Conservation (phyloP, 2,329 filamentous ascomycete genomes). For the Penicillium digitatum region DNA sequence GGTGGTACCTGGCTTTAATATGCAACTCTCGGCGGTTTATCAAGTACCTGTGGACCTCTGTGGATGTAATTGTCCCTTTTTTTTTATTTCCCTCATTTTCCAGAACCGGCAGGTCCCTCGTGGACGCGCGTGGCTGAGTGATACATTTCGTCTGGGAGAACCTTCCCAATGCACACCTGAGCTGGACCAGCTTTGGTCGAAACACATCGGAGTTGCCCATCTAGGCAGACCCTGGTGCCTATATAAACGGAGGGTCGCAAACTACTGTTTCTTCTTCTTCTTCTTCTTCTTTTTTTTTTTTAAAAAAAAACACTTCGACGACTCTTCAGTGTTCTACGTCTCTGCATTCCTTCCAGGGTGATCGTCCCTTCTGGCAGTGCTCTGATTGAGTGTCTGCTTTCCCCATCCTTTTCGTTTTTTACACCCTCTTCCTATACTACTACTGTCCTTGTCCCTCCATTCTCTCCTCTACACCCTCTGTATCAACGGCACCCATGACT, state of each 20-base stretch:
- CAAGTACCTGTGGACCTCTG: neutral
- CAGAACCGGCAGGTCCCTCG: neutral
- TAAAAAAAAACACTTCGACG: neutral
- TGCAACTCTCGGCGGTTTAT: neutral
- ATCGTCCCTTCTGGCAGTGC: neutral
- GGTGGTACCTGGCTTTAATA: slow-evolving; percentile 4
- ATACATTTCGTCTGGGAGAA: neutral
- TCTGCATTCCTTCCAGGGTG: neutral
- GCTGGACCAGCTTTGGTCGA: neutral
- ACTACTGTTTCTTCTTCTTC: neutral
- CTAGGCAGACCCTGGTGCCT: neutral
- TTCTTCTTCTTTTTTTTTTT: too few species aligned
- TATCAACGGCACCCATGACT: slow-evolving; percentile 11
- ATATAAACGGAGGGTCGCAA: neutral
- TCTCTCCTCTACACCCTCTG: neutral
- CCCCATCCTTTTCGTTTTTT: neutral
- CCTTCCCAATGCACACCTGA: slow-evolving; percentile 3
- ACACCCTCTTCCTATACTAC: neutral
- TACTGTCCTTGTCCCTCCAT: neutral
- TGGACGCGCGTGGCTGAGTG: slow-evolving; percentile 1
- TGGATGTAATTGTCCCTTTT: neutral
- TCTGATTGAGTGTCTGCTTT: neutral
- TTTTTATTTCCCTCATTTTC: slow-evolving; percentile 5
- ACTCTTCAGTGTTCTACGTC: neutral
- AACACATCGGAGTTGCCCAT: neutral